Evolutionary conservation across 2,329 filamentous ascomycete genomes (phyloP).

Genomic region (Pseudogymnoascus sp.): DNA sequence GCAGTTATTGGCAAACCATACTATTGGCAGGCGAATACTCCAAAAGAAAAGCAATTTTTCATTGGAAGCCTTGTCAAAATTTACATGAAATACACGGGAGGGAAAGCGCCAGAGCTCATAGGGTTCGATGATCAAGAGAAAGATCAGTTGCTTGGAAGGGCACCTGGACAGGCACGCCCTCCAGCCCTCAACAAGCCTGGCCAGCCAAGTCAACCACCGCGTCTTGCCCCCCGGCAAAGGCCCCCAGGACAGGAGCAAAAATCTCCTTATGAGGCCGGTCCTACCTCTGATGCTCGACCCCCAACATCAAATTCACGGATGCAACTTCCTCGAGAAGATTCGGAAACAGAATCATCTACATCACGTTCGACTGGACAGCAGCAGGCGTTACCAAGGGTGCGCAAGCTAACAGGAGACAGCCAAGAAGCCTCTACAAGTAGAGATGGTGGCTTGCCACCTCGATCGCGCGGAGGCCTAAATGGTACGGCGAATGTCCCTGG

Average conservation of each 20-base stretch:
- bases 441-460: slow-evolving; percentile 25
- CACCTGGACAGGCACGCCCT: slow-evolving; percentile 16
- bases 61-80: slow-evolving; percentile 95
- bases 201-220: slow-evolving; percentile 15
- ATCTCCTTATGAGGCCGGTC: background rate
- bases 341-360: slow-evolving; percentile 21
- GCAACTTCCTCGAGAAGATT: slow-evolving; percentile 21
- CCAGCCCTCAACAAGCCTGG: slow-evolving; percentile 17
- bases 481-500: slow-evolving; percentile 21
- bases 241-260: background rate
- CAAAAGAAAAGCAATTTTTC: slow-evolving; percentile 98
- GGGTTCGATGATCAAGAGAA: slow-evolving; percentile 77
- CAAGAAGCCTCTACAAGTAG: slow-evolving; percentile 26
- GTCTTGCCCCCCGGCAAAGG: background rate
- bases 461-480: slow-evolving; percentile 25
- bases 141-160: slow-evolving; percentile 61
- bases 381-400: slow-evolving; percentile 19
- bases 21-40: slow-evolving; percentile 88
- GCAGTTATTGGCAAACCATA: slow-evolving; percentile 90
- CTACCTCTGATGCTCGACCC: slow-evolving; percentile 6
- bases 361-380: slow-evolving; percentile 14
- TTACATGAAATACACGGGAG: slow-evolving; percentile 90
- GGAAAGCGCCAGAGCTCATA: slow-evolving; percentile 65
- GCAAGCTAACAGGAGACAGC: slow-evolving; percentile 22
- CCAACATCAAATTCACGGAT: slow-evolving; percentile 21